phyloP scores from a whole-genome alignment of 495 filamentous ascomycete genomes.

The Pyrenula aspistea region DNA sequence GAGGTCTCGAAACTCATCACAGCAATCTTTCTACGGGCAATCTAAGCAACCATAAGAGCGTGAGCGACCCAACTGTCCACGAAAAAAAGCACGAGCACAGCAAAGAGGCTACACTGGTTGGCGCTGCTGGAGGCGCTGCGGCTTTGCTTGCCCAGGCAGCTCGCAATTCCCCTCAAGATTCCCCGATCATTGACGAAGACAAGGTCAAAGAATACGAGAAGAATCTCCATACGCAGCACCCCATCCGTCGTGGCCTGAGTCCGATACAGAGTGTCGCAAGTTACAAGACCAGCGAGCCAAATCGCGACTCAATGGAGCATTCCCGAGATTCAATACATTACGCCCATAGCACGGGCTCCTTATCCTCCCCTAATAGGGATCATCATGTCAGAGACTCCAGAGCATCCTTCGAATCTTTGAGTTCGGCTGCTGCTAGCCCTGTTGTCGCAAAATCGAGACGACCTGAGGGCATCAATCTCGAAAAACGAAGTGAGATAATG shows the following conservation, averaged over 20 bases:
- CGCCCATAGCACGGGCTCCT: conserved; percentile 32
- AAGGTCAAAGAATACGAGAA: conserved; percentile 25
- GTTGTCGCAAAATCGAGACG: conserved; percentile 35
- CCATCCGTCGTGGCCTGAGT: conserved; percentile 55
- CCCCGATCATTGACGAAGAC: conserved; percentile 7
- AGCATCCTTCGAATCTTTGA: conserved; percentile 38
- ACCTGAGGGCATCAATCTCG: conserved; percentile 36
- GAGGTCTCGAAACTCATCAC: conserved; percentile 41
- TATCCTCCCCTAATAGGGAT: conserved; percentile 23
- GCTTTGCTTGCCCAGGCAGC: conserved; percentile 30
- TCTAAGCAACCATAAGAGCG: conserved; percentile 31
- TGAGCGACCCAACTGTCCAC: conserved; percentile 37
- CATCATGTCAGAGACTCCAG: conserved; percentile 22
- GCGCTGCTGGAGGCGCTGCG: conserved; percentile 28
- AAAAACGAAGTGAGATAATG: conserved; percentile 31
- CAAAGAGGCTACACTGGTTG: conserved; percentile 27
- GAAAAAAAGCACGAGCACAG: conserved; percentile 26
- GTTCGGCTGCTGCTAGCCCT: conserved; percentile 42
- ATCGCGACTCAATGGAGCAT: conserved; percentile 32
- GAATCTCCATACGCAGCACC: conserved; percentile 43
- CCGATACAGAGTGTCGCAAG: conserved; percentile 85
- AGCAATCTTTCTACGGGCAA: conserved; percentile 47
- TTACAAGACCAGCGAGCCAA: conserved; percentile 43
- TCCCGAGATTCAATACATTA: conserved; percentile 32
- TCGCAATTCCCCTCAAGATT: neutral